Conservation (phyloP, 2,329 filamentous ascomycete genomes). For the Ophiostoma australiae region DNA sequence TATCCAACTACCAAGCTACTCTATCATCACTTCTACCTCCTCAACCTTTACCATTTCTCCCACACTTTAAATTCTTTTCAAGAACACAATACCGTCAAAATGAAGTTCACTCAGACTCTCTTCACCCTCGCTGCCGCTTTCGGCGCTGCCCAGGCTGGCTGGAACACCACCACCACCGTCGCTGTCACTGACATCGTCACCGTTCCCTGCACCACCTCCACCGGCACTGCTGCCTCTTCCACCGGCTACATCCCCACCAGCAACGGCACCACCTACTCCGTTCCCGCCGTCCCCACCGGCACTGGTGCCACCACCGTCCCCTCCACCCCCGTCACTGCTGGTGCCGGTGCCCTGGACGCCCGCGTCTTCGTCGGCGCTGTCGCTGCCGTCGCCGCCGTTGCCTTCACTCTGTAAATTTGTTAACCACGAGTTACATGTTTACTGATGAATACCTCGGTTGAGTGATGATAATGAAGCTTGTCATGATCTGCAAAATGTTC, state of each 20-base stretch:
- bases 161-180: slow-evolving; percentile 13
- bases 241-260: slow-evolving; percentile 17
- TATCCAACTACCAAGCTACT: slow-evolving; percentile 6
- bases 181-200: slow-evolving; percentile 16
- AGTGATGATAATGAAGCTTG: slow-evolving; percentile 14
- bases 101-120: slow-evolving; percentile 25
- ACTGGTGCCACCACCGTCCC: slow-evolving; percentile 8
- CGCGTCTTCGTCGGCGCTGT: slow-evolving; percentile 24
- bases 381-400: slow-evolving; percentile 27
- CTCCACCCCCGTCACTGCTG: slow-evolving; percentile 19
- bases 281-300: slow-evolving; percentile 6
- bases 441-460: slow-evolving; percentile 10
- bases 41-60: not conserved
- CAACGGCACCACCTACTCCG: slow-evolving; percentile 17
- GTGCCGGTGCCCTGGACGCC: slow-evolving; percentile 22
- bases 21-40: not conserved
- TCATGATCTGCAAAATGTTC: not conserved
- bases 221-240: slow-evolving; percentile 9
- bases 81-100: slow-evolving; percentile 18
- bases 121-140: slow-evolving; percentile 21
- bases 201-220: slow-evolving; percentile 21
- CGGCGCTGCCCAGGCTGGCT: slow-evolving; percentile 19
- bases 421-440: not conserved
- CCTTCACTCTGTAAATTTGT: slow-evolving; percentile 26
- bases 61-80: not conserved